Base-by-base conservation (phyloP, 176 grass and related monocot genomes). In the Raddia guianensis region DNA sequence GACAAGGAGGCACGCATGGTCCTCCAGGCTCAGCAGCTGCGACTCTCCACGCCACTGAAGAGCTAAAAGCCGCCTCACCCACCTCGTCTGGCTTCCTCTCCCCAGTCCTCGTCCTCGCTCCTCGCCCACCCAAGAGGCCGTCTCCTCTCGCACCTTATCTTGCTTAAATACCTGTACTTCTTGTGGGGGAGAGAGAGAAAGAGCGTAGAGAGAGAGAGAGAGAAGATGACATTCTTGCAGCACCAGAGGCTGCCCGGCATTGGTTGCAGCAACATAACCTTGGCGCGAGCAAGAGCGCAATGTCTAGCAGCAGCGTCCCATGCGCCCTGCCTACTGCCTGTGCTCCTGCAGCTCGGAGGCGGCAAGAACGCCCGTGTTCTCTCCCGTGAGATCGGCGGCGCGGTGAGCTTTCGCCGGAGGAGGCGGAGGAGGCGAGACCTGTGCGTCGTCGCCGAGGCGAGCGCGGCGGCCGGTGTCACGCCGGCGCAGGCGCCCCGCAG, bases 171-270 rank as follows among this genome's bases (percentile, higher is more conserved):
- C 84, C 71, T 40, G 77, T 13, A 40, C 71, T 69, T 69, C 70
- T 84, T n/a, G 54, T 21, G 48, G 2, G 10, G 11, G 47, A 59
- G 68, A 68, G 68, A 74, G 49, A 72, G 13, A 49, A 34, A 66
- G 18, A 5, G 4, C 37, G 37, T 40, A 6, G 14, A 70, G 4
- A 63, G 20, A 18, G 62, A 71, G 61, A 81, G 33, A 20, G 70
- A 68, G 12, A 73, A 4, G 72, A 94, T 94, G 92, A 77, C 83
- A 50, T 6, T 80, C 72, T 49, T 60, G 81, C 82, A 70, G 72
- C 68, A 72, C 27, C 93, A 85, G 50, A 68, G 77, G 83, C 47
- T 87, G 63, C 80, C 35, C n/a, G 82, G 64, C 85, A 81, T 85
- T 67, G 76, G 81, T 74, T 93, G 82, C 76, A 67, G 66, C 68